Evolutionary conservation across 2,329 filamentous ascomycete genomes (phyloP).

Genomic region (Penicillium rolfsii): DNA sequence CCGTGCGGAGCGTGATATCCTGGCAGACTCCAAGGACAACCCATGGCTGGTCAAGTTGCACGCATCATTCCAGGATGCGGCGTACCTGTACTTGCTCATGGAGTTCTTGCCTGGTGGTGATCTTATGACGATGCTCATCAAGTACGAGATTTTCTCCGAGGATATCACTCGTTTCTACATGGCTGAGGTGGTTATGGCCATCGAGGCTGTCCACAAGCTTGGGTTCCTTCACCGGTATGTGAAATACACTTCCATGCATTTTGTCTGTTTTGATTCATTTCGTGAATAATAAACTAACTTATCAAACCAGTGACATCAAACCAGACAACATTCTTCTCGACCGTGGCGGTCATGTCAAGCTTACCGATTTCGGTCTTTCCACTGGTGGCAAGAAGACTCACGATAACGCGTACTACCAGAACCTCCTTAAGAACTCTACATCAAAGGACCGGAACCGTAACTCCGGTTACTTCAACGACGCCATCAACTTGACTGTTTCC

Average conservation of each 20-base stretch:
- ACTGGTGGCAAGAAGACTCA: slow-evolving; percentile 98
- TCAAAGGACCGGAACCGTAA: slow-evolving; percentile 77
- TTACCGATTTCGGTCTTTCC: slow-evolving; percentile 96
- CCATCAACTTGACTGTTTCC: slow-evolving; percentile 97
- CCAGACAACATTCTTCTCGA: slow-evolving; percentile 98
- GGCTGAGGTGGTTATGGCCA: slow-evolving; percentile 96
- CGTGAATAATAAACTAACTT: slow-evolving; percentile 23
- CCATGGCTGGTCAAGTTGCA: slow-evolving; percentile 99
- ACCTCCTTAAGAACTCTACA: slow-evolving; percentile 80
- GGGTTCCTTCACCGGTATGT: slow-evolving; percentile 96
- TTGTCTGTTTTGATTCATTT: not conserved
- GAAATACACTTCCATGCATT: not conserved
- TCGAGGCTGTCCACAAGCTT: slow-evolving; percentile 96
- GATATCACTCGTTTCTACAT: slow-evolving; percentile 99
- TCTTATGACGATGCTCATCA: slow-evolving; percentile 99
- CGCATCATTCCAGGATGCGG: slow-evolving; percentile 95
- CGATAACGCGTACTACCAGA: slow-evolving; percentile 97
- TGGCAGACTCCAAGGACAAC: slow-evolving; percentile 94
- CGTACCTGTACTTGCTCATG: slow-evolving; percentile 99
- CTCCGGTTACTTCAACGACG: slow-evolving; percentile 87
- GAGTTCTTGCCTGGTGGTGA: slow-evolving; percentile 98
- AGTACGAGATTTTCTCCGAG: slow-evolving; percentile 99
- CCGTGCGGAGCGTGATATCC: slow-evolving; percentile 93
- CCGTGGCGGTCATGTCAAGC: slow-evolving; percentile 92
- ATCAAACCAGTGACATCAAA: slow-evolving; percentile 80